A percentile compares a stretch with the other conserved stretches of the same genome.
These are phyloP conservation scores for Fusarium beomiforme DNA, from an alignment of 2,329 filamentous ascomycete species.

Conservation along the genomic window DNA sequence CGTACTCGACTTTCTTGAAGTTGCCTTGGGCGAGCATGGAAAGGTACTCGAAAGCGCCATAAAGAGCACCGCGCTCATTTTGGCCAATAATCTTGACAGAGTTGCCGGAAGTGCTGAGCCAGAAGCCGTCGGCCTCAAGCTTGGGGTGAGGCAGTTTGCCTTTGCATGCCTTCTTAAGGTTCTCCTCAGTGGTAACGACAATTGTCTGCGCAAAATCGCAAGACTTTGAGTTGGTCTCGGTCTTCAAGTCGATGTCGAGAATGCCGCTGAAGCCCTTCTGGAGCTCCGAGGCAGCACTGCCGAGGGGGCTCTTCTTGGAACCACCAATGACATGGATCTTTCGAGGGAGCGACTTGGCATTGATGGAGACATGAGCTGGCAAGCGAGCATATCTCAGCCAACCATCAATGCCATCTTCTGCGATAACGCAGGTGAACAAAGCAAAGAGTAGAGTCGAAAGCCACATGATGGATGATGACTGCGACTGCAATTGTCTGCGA, in stretches of 20 bases:
- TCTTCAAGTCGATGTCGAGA: conserved; percentile 59
- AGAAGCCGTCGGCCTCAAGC: conserved; percentile 69
- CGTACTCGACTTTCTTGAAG: conserved; percentile 56
- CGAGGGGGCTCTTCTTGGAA: conserved; percentile 64
- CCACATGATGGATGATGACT: conserved; percentile 11
- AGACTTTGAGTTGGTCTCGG: conserved; percentile 26
- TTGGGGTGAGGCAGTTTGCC: conserved; percentile 24
- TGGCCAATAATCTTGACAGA: conserved; percentile 68
- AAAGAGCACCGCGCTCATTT: conserved; percentile 74
- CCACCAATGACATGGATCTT: conserved; percentile 64
- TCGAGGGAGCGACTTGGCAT: conserved; percentile 55
- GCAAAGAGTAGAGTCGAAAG: conserved; percentile 26
- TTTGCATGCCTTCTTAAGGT: conserved; percentile 18
- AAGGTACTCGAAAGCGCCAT: conserved; percentile 76
- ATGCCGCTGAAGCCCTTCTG: conserved; percentile 66
- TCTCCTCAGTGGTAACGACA: conserved; percentile 14
- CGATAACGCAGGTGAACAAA: conserved; percentile 52
- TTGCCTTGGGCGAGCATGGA: conserved; percentile 69
- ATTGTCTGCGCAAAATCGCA: conserved; percentile 21
- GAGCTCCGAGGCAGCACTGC: conserved; percentile 68
- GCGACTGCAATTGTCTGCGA: background rate
- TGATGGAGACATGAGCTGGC: conserved; percentile 48
- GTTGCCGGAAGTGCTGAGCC: conserved; percentile 58
- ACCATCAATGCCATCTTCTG: conserved; percentile 69
- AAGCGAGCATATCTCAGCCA: conserved; percentile 72